Evolutionary conservation across 1,284 basidiomycete species (phyloP).

Genomic region (Cryptococcus maquisensis): DNA sequence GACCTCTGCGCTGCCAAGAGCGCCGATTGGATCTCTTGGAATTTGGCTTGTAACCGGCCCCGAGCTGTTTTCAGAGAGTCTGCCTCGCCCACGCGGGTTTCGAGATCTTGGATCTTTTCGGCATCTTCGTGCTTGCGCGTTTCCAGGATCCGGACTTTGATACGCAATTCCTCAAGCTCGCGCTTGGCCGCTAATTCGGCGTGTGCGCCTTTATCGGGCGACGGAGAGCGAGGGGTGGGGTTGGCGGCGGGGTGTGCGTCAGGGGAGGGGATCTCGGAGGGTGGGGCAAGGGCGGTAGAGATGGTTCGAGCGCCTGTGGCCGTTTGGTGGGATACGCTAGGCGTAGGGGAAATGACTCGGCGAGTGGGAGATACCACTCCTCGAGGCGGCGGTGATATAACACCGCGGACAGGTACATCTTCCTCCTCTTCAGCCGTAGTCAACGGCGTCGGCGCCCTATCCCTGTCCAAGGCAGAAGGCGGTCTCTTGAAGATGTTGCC

Average conservation of each 20-base stretch:
- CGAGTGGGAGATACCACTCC: not conserved
- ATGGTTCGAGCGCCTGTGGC: slow-evolving; percentile 10
- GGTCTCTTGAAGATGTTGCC: slow-evolving; percentile 17
- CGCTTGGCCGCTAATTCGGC: slow-evolving; percentile 33
- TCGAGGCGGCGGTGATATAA: slow-evolving; percentile 3
- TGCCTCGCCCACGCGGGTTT: slow-evolving; percentile 73
- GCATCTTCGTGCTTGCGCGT: slow-evolving; percentile 80
- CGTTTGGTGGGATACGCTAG: slow-evolving; percentile 4
- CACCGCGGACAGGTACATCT: slow-evolving; percentile 1
- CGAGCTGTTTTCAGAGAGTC: slow-evolving; percentile 78
- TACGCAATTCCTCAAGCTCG: slow-evolving; percentile 71
- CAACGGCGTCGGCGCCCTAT: slow-evolving; percentile 8
- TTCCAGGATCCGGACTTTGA: slow-evolving; percentile 80
- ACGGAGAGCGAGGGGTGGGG: slow-evolving; percentile 4
- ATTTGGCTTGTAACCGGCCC: slow-evolving; percentile 83
- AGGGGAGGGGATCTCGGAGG: slow-evolving; percentile 1
- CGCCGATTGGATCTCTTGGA: slow-evolving; percentile 72
- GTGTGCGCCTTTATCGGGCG: slow-evolving; percentile 12
- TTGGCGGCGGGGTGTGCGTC: not conserved
- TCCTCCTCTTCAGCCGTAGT: slow-evolving; percentile 2
- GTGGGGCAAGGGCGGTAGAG: slow-evolving; percentile 12
- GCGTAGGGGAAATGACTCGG: slow-evolving; percentile 8
- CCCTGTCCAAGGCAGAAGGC: slow-evolving; percentile 16
- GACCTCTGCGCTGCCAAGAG: slow-evolving; percentile 65
- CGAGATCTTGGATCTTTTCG: slow-evolving; percentile 75